Base-by-base conservation (phyloP, 2,329 filamentous ascomycete genomes). In the Colletotrichum truncatum region DNA sequence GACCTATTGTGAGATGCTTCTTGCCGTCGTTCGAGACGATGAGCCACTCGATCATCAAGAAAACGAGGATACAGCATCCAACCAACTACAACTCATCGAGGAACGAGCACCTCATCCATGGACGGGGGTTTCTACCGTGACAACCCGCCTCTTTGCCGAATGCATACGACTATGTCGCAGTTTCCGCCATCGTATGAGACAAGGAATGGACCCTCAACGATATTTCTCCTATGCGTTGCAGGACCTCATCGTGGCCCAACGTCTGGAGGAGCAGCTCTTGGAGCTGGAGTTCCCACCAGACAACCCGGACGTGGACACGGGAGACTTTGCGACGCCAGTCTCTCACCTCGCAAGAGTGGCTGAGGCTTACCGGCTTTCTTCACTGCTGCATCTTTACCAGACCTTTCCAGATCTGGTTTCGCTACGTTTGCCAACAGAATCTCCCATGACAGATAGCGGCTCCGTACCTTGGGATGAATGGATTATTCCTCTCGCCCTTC, bases 1-100 rank as follows among this genome's bases (percentile, higher is more conserved):
- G 57, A 70, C 75, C 0, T 81, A 81, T 60, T 79, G 78, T 64
- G 78, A 81, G 39, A 75, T 81, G 71, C 66, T 81, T 5, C 69
- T 79, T 2, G 74, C 77, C 1, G 75, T 81, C 0, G 76, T 81
- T 4, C 75, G 72, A 1, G 75, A 79, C 32, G 75, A 77, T 2
- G 69, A 69, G 26, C 48, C 64, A 4, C 1, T 67, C 4, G 51
- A 70, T 68, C 28, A 49, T 30, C 62, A 45, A n/a, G 41, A 55
- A 4, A 23, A 23, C 1, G 34, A 36, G 12, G 49, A 45, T 18
- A 2, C 18, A n/a, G 21, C 14, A 6, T 23, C 21, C 16, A 51
- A n/a, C 2, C 60, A 39, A 4, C 41, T 62, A 7, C 62, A 45
- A 16, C 30, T 45, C 4, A 21, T 45, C 3, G 57, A 61, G 5